phyloP scores from a whole-genome alignment of 805 yeast genomes.

The Cyberlindnera veronae region DNA sequence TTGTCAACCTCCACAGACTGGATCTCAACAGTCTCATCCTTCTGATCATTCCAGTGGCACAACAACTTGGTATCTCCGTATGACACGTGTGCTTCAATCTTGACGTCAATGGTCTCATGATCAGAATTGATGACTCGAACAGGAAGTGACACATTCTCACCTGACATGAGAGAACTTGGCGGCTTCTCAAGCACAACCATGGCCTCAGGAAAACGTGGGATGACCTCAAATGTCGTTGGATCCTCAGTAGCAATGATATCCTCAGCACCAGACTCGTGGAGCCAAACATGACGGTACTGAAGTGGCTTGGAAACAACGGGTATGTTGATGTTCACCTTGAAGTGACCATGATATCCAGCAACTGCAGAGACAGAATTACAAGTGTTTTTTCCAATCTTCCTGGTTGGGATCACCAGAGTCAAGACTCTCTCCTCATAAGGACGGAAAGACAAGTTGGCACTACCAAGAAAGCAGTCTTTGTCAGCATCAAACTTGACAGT shows the following conservation, averaged over 20 bases:
- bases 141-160: constrained; percentile 28
- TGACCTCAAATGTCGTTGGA: constrained; percentile 28
- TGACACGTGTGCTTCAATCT: constrained; percentile 17
- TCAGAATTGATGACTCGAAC: constrained; percentile 31
- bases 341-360: constrained; percentile 11
- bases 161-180: constrained; percentile 28
- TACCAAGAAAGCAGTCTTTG: constrained; percentile 3
- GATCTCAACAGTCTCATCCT: constrained; percentile 5
- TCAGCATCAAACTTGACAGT: constrained; percentile 7
- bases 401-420: constrained; percentile 19
- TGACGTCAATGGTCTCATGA: constrained; percentile 30
- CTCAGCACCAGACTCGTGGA: constrained; percentile 4
- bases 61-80: constrained; percentile 5
- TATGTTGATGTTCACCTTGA: constrained; percentile 21
- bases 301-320: constrained; percentile 15
- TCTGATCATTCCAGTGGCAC: constrained; percentile 3
- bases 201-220: constrained; percentile 39
- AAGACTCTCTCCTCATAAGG: constrained; percentile 13
- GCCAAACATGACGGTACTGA: constrained; percentile 18
- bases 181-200: constrained; percentile 25
- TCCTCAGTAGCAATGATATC: constrained; percentile 15
- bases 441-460: constrained; percentile 16
- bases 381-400: constrained; percentile 19
- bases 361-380: constrained; percentile 16
- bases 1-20: constrained; percentile 7